Percentiles rank a stretch among this genome's conserved stretches.
phyloP scores from a whole-genome alignment of 208 protist genomes.

The Leishmania turanica region DNA sequence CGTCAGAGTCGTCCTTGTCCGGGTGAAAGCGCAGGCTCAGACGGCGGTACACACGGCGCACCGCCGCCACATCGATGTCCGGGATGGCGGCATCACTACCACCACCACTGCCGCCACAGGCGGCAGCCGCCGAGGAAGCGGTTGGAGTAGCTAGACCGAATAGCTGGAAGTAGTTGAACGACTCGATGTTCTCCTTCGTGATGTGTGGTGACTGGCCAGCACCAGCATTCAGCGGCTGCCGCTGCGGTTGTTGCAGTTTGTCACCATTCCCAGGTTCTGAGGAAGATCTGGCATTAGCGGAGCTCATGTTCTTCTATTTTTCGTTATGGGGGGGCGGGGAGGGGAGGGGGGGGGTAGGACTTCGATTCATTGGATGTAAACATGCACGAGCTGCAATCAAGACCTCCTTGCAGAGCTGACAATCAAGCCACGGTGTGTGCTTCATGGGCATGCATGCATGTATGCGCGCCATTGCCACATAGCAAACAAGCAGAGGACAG shows the following conservation, averaged over 20 bases:
- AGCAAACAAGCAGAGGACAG: neutral
- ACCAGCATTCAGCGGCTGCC: neutral
- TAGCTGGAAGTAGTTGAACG: conserved; percentile 66
- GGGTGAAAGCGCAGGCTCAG: conserved; percentile 82
- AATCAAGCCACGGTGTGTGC: neutral
- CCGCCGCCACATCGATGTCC: conserved; percentile 21
- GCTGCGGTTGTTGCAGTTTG: neutral
- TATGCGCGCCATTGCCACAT: neutral
- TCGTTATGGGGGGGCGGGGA: neutral
- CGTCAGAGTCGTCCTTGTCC: conserved; percentile 78
- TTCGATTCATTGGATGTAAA: neutral
- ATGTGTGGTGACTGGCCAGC: conserved; percentile 20
- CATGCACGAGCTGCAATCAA: neutral
- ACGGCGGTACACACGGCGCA: conserved; percentile 64
- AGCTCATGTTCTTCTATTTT: neutral
- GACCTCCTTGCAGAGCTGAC: neutral
- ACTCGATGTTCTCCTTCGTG: conserved; percentile 61
- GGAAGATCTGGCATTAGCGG: neutral
- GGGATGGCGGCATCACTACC: neutral
- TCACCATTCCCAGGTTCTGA: neutral
- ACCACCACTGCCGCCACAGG: neutral
- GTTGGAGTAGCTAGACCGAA: conserved; percentile 36
- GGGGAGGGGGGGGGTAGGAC: neutral
- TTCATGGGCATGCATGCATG: neutral
- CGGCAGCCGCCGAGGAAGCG: neutral